These are phyloP conservation scores for Thielaviopsis musarum DNA, from an alignment of 2,329 filamentous ascomycete genomes.

Conservation along the genomic window DNA sequence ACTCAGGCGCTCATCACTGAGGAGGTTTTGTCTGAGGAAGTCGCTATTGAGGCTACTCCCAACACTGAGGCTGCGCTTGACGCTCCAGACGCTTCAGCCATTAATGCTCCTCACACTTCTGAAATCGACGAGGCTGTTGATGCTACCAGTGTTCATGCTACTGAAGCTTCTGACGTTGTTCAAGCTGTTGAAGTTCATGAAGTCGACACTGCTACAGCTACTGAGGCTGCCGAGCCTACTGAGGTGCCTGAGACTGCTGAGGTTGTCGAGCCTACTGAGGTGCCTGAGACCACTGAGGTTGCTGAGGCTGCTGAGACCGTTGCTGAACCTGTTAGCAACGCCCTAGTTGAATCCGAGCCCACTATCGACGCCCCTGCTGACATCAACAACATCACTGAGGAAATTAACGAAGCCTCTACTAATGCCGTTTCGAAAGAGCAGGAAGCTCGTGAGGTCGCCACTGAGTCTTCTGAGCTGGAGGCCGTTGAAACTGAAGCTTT, in stretches of 20 bases:
- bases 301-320: background rate
- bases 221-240: background rate
- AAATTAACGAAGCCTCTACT: background rate
- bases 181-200: background rate
- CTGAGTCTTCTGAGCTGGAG: background rate
- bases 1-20: too few relatives aligned
- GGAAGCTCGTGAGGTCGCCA: background rate
- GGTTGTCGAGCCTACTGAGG: constrained; percentile 9
- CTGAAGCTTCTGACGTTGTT: background rate
- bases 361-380: constrained; percentile 19
- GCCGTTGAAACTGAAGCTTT: constrained; percentile 1
- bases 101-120: background rate
- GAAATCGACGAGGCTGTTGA: background rate
- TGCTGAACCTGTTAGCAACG: background rate
- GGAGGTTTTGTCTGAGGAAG: too few relatives aligned
- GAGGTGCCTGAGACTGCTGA: constrained; percentile 6
- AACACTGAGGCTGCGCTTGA: background rate
- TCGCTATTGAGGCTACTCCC: background rate
- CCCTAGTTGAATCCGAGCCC: background rate
- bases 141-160: background rate
- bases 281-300: background rate
- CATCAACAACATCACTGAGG: constrained; percentile 13
- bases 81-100: background rate
- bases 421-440: background rate
- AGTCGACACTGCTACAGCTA: background rate